These are phyloP conservation scores for Penicillium alfredii DNA, from an alignment of 495 filamentous ascomycete genomes.

Conservation along the genomic window DNA sequence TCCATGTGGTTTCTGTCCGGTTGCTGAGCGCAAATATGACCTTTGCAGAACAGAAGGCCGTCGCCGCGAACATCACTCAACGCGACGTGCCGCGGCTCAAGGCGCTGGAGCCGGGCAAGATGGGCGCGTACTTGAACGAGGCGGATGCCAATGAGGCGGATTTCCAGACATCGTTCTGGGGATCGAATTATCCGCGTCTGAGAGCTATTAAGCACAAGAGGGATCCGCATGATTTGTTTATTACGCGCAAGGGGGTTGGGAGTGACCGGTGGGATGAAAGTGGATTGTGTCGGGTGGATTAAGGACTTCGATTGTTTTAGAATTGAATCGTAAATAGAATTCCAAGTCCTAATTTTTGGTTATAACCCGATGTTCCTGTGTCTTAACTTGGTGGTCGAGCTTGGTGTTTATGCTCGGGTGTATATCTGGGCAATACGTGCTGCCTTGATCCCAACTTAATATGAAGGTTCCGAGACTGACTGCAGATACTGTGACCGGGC, in stretches of 20 bases:
- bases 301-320: neutral
- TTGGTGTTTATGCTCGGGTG: no score
- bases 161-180: constrained; percentile 42
- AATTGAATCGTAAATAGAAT: neutral
- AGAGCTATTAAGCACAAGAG: neutral
- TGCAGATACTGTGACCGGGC: no score
- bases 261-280: neutral
- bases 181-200: neutral
- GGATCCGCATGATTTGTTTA: neutral
- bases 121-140: constrained; percentile 41
- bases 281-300: constrained; percentile 2
- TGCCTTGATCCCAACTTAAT: no score
- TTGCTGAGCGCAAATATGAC: neutral
- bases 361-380: no score
- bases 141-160: constrained; percentile 40
- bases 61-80: neutral
- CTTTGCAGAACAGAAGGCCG: neutral
- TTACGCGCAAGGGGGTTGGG: neutral
- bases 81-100: neutral
- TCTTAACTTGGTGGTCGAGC: no score
- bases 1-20: neutral
- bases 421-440: no score
- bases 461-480: no score
- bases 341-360: no score
- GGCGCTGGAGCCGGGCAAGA: neutral